A percentile compares a stretch with the other conserved stretches of the same genome.
These are phyloP conservation scores for Cicer yamashitae DNA, from an alignment of 306 rosid species.

Conservation along the genomic window DNA sequence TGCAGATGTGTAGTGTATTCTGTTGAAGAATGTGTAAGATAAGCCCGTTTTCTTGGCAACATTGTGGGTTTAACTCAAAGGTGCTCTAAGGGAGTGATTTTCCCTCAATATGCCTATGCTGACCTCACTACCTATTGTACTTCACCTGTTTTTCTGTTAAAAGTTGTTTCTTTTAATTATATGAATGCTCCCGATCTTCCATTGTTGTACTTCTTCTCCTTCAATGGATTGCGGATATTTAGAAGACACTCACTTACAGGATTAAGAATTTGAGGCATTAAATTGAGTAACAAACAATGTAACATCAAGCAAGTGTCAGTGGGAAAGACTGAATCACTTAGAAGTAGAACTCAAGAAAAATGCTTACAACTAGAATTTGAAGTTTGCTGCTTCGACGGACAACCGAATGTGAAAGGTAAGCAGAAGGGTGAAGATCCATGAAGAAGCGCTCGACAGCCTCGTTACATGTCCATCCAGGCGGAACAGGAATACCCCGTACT, in stretches of 20 bases:
- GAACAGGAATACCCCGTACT: conserved; percentile 74
- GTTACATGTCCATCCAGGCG: conserved; percentile 58
- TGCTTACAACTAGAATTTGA: conserved; percentile 73
- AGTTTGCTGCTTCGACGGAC: conserved; percentile 66
- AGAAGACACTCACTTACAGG: not conserved
- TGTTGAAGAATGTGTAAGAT: not conserved
- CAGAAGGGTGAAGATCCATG: conserved; percentile 66
- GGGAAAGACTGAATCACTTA: conserved; percentile 32
- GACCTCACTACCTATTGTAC: not conserved
- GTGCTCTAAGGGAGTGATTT: not conserved
- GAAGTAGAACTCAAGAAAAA: conserved; percentile 30
- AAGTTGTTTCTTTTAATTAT: not conserved
- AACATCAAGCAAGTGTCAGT: conserved; percentile 20
- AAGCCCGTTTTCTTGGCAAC: not conserved
- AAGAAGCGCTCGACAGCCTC: conserved; percentile 68
- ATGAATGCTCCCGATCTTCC: not conserved
- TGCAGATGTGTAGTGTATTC: not conserved
- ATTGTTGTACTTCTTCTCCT: not conserved
- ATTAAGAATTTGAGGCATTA: conserved; percentile 34
- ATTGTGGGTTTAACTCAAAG: not conserved
- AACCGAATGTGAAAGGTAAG: conserved; percentile 71
- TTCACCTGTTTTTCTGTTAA: not conserved
- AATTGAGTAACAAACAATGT: conserved; percentile 4
- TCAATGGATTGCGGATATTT: not conserved
- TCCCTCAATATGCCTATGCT: not conserved